Base-by-base conservation (phyloP, 345 rosid genomes). In the Melaleuca alternifolia region DNA sequence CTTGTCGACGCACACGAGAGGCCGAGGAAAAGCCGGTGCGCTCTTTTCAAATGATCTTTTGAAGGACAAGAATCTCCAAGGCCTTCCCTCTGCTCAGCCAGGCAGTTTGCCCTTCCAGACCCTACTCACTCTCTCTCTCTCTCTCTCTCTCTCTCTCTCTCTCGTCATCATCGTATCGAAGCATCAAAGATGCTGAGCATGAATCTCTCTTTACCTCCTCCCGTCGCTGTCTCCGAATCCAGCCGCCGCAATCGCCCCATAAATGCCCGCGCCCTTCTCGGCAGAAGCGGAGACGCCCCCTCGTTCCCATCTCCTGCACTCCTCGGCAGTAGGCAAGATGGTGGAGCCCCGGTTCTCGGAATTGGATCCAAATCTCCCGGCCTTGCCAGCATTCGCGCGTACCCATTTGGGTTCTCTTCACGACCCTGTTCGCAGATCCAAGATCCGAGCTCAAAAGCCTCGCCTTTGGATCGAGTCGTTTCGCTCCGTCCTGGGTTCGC, bases 141-240 rank as follows among this genome's bases (percentile, higher is more conserved):
- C 44, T 61, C 75, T 10, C 5, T 61, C 75, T 65, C 12, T 71
- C 79, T 71, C 48, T 71, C 75, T 24, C 5, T 61, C 75, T 65
- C 24, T 71, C 79, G 41, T 71, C 48, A 33, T 4, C 7, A 7
- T 54, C n/a, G 59, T 10, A 4, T 23, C 81, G 23, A 5, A 41
- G 48, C 81, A 33, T 71, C 81, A 3, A 75, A 89, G 65, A 96
- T 94, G 98, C 93, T 93, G 84, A 85, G 94, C 81, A 85, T 90
- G 82, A 93, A 93, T 89, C 94, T 93, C 52, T 81, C 90, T 51
- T 85, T 91, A 77, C 89, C 95, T 8, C 84, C 91, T 57, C 86
- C 90, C 62, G 87, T 93, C 91, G 86, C 93, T 85, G 57, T 93
- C 92, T 82, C 90, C 82, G 90, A 90, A 91, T 89, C 94, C 83